Conservation (phyloP, 768 basidiomycete species). For the Rhizopogon roseolus region DNA sequence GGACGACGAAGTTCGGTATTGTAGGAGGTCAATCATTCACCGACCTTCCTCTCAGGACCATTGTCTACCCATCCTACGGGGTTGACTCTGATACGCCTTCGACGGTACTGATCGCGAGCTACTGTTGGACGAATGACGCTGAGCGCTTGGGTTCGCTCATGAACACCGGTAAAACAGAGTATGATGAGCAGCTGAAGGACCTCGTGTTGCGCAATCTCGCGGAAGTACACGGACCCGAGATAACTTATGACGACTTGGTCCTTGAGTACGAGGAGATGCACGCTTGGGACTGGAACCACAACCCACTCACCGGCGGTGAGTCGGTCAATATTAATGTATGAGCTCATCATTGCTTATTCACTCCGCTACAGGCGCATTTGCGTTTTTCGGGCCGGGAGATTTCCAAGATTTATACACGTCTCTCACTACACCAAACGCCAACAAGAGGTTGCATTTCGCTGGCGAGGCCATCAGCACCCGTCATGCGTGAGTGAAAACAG, state of each 20-base stretch:
- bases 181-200: constrained; percentile 17
- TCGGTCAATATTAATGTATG: neutral
- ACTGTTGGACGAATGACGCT: constrained; percentile 37
- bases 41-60: constrained; percentile 34
- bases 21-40: constrained; percentile 39
- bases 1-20: constrained; percentile 29
- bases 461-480: constrained; percentile 33
- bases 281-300: constrained; percentile 30
- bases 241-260: constrained; percentile 16
- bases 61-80: constrained; percentile 43
- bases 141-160: constrained; percentile 32
- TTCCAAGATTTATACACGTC: constrained; percentile 28
- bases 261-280: constrained; percentile 15
- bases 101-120: constrained; percentile 35
- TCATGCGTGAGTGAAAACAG: constrained; percentile 20
- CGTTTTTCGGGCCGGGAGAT: constrained; percentile 35
- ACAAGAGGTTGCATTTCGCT: constrained; percentile 29
- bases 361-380: constrained; percentile 30
- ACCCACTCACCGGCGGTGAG: constrained; percentile 31
- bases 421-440: constrained; percentile 27
- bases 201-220: constrained; percentile 20
- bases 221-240: constrained; percentile 7
- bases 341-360: neutral
- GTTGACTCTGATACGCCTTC: constrained; percentile 13
- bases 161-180: neutral